These are phyloP conservation scores for Mrakia frigida DNA, from an alignment of 768 basidiomycete species.

Conservation along the genomic window DNA sequence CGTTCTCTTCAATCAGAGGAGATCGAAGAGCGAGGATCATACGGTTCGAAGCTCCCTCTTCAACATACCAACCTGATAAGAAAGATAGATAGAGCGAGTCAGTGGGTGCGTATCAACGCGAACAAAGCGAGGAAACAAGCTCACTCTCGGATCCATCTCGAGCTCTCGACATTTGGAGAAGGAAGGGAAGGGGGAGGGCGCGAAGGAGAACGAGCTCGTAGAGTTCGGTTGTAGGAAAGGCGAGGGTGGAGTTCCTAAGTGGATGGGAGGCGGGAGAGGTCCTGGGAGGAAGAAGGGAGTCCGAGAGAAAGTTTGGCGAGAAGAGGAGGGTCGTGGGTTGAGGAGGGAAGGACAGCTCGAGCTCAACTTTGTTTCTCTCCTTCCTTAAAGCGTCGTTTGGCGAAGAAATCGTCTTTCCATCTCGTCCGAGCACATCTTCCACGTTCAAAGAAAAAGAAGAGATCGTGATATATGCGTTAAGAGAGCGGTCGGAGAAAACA, in stretches of 20 bases:
- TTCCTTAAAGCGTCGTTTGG: too few relatives aligned
- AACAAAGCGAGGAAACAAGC: background rate
- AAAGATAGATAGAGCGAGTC: background rate
- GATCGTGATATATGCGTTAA: background rate
- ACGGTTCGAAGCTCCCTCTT: slow-evolving; percentile 68
- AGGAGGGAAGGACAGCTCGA: background rate
- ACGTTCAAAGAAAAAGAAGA: too few relatives aligned
- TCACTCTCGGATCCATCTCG: slow-evolving; percentile 17
- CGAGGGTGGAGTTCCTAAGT: background rate
- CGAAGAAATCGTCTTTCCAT: background rate
- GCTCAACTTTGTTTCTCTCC: background rate
- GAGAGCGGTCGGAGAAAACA: background rate
- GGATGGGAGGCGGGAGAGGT: too few relatives aligned
- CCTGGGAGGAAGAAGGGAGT: background rate
- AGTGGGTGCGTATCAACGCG: background rate
- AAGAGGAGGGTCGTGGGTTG: background rate
- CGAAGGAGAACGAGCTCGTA: background rate
- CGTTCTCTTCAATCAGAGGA: slow-evolving; percentile 71
- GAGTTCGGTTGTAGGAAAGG: background rate
- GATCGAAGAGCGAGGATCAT: slow-evolving; percentile 87
- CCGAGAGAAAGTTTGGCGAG: background rate
- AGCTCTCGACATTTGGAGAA: slow-evolving; percentile 6
- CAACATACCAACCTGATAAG: slow-evolving; percentile 38
- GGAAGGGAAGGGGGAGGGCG: background rate
- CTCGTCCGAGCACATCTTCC: background rate